phyloP scores from a whole-genome alignment of 2,329 filamentous ascomycete species.

The Mollisia scopiformis region DNA sequence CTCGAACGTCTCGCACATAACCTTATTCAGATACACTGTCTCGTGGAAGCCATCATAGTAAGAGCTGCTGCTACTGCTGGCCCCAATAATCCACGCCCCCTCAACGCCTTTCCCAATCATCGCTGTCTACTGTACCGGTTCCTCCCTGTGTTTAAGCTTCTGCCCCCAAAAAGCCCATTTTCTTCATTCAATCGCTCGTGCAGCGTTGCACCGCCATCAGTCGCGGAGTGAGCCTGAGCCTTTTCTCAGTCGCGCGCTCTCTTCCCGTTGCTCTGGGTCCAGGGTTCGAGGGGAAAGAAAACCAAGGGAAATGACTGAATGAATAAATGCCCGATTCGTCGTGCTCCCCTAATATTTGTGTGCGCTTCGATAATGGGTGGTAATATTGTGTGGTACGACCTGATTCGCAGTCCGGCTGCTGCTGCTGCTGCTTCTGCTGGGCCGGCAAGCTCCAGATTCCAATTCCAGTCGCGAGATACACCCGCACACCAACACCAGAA shows the following conservation, averaged over 20 bases:
- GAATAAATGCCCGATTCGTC: background rate
- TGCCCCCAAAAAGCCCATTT: background rate
- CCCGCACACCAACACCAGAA: too few relatives aligned
- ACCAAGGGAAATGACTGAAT: too few relatives aligned
- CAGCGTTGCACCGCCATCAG: background rate
- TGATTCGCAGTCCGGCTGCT: background rate
- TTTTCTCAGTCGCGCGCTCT: background rate
- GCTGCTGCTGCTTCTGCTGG: too few relatives aligned
- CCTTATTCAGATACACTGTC: background rate
- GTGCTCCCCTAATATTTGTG: background rate
- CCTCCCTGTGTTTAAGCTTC: background rate
- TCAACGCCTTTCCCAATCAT: background rate
- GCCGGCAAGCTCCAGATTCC: slow-evolving; percentile 5
- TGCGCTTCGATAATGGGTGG: background rate
- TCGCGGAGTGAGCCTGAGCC: background rate
- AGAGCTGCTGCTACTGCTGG: too few relatives aligned
- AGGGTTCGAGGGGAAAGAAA: too few relatives aligned
- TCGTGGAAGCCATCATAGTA: background rate
- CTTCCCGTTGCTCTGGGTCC: background rate
- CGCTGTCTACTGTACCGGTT: too few relatives aligned
- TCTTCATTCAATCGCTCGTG: background rate
- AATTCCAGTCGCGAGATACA: background rate
- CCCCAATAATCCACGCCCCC: background rate
- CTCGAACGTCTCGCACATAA: background rate
- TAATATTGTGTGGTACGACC: background rate